Evolutionary conservation across 116 monocot species (phyloP).

Genomic region (Zostera marina): DNA sequence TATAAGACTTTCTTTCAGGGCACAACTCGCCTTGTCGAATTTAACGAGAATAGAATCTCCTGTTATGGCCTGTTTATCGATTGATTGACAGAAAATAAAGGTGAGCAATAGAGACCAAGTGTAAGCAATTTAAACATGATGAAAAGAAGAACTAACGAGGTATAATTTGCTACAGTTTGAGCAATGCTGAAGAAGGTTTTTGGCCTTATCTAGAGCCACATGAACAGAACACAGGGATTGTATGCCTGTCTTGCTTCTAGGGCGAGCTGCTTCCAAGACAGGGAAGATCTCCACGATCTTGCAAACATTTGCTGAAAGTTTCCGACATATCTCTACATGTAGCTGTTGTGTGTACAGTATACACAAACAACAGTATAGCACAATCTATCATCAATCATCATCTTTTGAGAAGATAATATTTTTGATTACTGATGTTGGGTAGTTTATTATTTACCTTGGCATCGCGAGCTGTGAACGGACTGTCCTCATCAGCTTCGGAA

Average conservation of each 20-base stretch:
- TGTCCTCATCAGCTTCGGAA: too few relatives aligned
- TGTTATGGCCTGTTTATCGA: constrained; percentile 53
- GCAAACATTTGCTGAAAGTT: constrained; percentile 37
- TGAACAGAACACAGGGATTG: constrained; percentile 81
- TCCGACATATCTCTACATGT: constrained; percentile 59
- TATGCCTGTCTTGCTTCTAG: constrained; percentile 88
- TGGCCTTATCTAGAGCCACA: constrained; percentile 68
- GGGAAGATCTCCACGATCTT: constrained; percentile 72
- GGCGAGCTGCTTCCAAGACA: constrained; percentile 50
- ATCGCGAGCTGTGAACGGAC: too few relatives aligned
- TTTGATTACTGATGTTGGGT: too few relatives aligned
- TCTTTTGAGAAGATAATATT: too few relatives aligned
- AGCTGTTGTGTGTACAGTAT: constrained; percentile 28
- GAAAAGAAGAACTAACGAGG: constrained; percentile 36
- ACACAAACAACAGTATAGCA: too few relatives aligned
- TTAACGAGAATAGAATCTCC: constrained; percentile 53
- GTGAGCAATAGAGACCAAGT: neutral
- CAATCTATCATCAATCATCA: too few relatives aligned
- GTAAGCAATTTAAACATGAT: neutral
- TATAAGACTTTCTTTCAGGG: constrained; percentile 45
- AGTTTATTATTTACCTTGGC: too few relatives aligned
- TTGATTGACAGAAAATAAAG: neutral
- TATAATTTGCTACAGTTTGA: constrained; percentile 89
- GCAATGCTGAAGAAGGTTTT: constrained; percentile 72
- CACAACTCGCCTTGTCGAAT: constrained; percentile 68